Percentiles rank a stretch among this genome's conserved stretches.
phyloP scores from a whole-genome alignment of 2,329 filamentous ascomycete species.

The Pseudogymnoascus sp. region DNA sequence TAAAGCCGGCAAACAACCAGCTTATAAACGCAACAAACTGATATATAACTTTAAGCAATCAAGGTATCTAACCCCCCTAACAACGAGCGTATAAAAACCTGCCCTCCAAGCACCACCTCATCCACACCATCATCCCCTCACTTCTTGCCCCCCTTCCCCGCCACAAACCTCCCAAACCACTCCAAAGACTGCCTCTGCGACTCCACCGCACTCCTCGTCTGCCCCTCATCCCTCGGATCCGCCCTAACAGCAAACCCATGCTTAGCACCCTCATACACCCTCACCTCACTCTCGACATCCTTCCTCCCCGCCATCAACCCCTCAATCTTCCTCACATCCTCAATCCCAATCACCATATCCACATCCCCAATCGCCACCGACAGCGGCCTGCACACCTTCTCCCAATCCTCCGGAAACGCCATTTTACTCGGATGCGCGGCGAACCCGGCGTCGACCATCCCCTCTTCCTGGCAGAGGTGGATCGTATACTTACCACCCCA shows the following conservation, averaged over 20 bases:
- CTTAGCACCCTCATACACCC: conserved; percentile 30
- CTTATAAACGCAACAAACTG: neutral
- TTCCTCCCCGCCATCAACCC: conserved; percentile 24
- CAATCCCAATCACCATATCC: conserved; percentile 33
- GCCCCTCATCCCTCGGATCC: conserved; percentile 27
- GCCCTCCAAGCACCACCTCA: neutral
- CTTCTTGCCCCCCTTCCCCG: neutral
- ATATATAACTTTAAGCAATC: neutral
- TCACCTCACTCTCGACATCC: conserved; percentile 26
- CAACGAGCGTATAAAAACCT: neutral
- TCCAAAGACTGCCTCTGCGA: conserved; percentile 32
- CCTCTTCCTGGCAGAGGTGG: conserved; percentile 33
- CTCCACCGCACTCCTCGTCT: conserved; percentile 26
- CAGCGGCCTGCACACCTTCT: conserved; percentile 32
- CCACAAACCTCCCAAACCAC: conserved; percentile 26
- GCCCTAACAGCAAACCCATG: conserved; percentile 35
- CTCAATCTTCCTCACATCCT: conserved; percentile 21
- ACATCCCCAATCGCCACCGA: conserved; percentile 38
- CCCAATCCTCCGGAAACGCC: neutral
- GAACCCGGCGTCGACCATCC: neutral
- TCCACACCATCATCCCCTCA: neutral
- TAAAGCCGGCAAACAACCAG: neutral
- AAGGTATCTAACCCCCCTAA: neutral
- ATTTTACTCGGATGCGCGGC: neutral
- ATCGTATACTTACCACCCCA: conserved; percentile 49